Percentiles rank a stretch among this genome's conserved stretches.
Conservation (phyloP, 108 stramenopile species). For the Fragilariopsis cylindrus region DNA sequence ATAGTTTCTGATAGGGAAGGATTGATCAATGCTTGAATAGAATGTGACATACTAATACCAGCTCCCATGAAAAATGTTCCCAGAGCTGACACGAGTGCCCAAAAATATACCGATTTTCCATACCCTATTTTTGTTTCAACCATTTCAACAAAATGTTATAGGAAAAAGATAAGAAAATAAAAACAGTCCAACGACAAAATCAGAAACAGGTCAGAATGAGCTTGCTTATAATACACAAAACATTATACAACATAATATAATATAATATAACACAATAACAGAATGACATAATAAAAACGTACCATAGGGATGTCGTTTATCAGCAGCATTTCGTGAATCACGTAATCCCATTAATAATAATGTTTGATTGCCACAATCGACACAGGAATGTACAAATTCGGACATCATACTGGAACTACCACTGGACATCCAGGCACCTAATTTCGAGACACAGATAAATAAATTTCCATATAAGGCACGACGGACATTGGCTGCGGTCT, state of each 20-base stretch:
- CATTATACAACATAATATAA: conserved; percentile 40
- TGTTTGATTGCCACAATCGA: conserved; percentile 94
- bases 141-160: too few relatives aligned
- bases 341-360: conserved; percentile 87
- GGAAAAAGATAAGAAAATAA: not conserved
- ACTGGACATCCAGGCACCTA: conserved; percentile 83
- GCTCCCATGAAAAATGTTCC: conserved; percentile 95
- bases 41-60: conserved; percentile 89
- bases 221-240: not conserved
- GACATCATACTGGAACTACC: conserved; percentile 93
- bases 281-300: not conserved
- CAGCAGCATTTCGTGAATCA: conserved; percentile 73
- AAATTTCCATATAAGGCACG: conserved; percentile 90
- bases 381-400: conserved; percentile 93
- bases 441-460: conserved; percentile 86
- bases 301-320: conserved; percentile 90
- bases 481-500: conserved; percentile 61
- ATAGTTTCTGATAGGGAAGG: conserved; percentile 63
- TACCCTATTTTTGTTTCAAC: conserved; percentile 9
- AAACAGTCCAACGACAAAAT: not conserved
- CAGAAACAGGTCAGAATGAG: not conserved
- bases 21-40: conserved; percentile 67
- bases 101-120: conserved; percentile 81
- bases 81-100: conserved; percentile 91
- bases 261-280: conserved; percentile 82